Evolutionary conservation across 805 yeast species (phyloP).

Genomic region (Saturnispora diversa): DNA sequence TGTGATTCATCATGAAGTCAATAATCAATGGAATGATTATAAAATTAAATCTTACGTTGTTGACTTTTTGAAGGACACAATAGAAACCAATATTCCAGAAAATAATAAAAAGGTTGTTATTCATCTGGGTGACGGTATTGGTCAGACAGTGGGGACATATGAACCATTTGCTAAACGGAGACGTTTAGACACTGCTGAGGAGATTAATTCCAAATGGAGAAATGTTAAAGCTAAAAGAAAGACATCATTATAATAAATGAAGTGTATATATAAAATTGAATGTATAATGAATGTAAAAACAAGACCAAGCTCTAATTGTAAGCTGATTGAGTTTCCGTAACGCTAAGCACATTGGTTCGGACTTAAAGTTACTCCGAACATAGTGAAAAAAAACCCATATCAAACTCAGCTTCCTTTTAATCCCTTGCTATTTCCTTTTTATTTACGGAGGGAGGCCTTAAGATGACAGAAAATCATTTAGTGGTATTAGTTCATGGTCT

Average conservation of each 20-base stretch:
- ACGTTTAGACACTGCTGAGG: constrained; percentile 56
- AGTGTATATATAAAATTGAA: not conserved
- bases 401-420: not conserved
- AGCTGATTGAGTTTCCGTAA: too few species aligned
- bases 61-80: constrained; percentile 37
- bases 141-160: constrained; percentile 50
- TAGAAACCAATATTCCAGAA: constrained; percentile 27
- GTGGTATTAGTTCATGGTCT: constrained; percentile 73
- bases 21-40: constrained; percentile 47
- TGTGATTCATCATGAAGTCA: constrained; percentile 36
- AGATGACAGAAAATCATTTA: constrained; percentile 37
- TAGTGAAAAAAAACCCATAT: too few species aligned
- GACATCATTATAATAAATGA: not conserved
- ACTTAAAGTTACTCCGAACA: constrained; percentile 2
- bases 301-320: too few species aligned
- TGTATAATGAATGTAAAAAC: too few species aligned
- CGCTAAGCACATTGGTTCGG: constrained; percentile 3
- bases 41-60: constrained; percentile 50
- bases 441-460: too few species aligned
- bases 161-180: constrained; percentile 50
- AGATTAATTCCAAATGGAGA: constrained; percentile 56
- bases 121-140: constrained; percentile 74
- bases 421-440: too few species aligned
- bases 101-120: constrained; percentile 12
- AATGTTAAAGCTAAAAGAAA: constrained; percentile 31